These are phyloP conservation scores for Leccinum solheimii DNA, from an alignment of 1,284 basidiomycete species.

Conservation along the genomic window DNA sequence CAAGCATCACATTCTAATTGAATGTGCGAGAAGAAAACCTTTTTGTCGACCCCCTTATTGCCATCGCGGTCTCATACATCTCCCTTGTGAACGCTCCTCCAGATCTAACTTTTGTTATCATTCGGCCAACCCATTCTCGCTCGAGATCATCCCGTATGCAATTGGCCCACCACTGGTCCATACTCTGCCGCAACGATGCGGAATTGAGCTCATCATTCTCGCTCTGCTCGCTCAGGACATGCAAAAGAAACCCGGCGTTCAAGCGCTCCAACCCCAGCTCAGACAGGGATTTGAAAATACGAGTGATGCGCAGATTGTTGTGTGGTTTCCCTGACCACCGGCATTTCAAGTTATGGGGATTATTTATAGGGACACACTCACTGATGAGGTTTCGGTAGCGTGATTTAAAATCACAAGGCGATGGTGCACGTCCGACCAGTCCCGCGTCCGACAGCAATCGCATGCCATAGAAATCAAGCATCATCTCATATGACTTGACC, in stretches of 20 bases:
- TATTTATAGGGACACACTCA: conserved; percentile 40
- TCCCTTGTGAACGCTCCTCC: conserved; percentile 53
- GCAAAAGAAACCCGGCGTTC: conserved; percentile 67
- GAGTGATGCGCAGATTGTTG: conserved; percentile 76
- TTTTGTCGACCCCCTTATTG: conserved; percentile 33
- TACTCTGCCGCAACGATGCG: conserved; percentile 52
- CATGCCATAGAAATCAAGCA: conserved; percentile 79
- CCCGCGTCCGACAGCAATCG: conserved; percentile 56
- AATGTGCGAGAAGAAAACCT: conserved; percentile 16
- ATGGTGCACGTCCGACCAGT: conserved; percentile 45
- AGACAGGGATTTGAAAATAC: conserved; percentile 74
- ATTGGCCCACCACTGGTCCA: conserved; percentile 79
- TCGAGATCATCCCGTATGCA: conserved; percentile 65
- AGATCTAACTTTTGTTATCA: conserved; percentile 50
- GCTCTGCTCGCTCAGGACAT: conserved; percentile 70
- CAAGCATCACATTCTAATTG: background rate
- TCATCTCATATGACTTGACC: conserved; percentile 61
- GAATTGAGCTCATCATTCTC: conserved; percentile 54
- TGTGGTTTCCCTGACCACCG: conserved; percentile 54
- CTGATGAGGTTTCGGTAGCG: conserved; percentile 66
- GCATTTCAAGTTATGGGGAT: background rate
- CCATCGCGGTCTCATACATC: conserved; percentile 52
- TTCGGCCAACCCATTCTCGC: conserved; percentile 51
- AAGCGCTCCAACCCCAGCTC: conserved; percentile 64
- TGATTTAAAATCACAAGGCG: conserved; percentile 41